Base-by-base conservation (phyloP, 495 filamentous ascomycete genomes). In the Aspergillus biplanus region DNA sequence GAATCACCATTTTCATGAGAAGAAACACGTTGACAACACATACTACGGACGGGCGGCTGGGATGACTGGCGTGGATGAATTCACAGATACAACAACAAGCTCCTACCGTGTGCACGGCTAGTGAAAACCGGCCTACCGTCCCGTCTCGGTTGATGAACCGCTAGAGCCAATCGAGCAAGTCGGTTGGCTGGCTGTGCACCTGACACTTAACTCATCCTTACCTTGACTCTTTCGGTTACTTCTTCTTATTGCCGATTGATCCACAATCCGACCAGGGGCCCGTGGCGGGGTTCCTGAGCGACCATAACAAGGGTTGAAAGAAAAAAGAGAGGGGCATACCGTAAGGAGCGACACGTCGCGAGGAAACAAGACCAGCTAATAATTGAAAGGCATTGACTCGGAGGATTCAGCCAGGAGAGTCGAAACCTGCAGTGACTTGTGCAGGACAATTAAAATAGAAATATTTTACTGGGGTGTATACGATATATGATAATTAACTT, bases 171-270 rank as follows among this genome's bases (percentile, higher is more conserved):
- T 50, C 47, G 47, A 56, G 34, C 16, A 39, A 16, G 39, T 56
- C 53, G 21, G 27, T 50, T 50, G 47, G 47, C 27, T 18, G n/a
- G 16, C 16, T 50, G 21, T 18, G 16, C 47, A 7, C 15, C 27
- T 50, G 47, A 50, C 47, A 18, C 47, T 44, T 27, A 27, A 27
- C 39, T 27, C 47, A 50, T 50, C 27, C n/a, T 50, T 50, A 18
- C 6, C 21, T 31, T 11, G 21, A 7, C 47, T 9, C 47, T 7
- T 18, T 31, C 21, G 21, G 21, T 31, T 50, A 18, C 47, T 50
- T 9, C 47, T 49, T 15, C 47, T 15, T 49, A 16, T 27, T 16
- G 15, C 47, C 21, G 13, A 27, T 50, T 31, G 47, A 50, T 50
- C 27, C 27, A 50, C 47, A n/a, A 50, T 9, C 16, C 18, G 21